These are phyloP conservation scores for Vitis amurensis DNA, from an alignment of 164 flowering plant genomes.

Conservation along the genomic window DNA sequence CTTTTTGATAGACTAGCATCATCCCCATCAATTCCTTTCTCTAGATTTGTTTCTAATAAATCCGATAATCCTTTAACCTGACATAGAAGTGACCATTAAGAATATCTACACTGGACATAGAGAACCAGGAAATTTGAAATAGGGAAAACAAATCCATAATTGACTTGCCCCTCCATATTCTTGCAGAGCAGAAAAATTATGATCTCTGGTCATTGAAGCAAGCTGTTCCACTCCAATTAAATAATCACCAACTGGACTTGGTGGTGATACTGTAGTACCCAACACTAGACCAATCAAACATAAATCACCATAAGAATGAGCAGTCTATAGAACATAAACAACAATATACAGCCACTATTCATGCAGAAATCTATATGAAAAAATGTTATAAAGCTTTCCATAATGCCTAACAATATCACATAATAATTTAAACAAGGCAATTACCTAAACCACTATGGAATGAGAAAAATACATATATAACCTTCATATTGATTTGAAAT, in stretches of 20 bases:
- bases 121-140: background rate
- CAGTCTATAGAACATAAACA: background rate
- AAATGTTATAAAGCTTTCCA: no score
- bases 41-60: slow-evolving; percentile 55
- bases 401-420: no score
- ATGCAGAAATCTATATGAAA: background rate
- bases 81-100: background rate
- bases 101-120: background rate
- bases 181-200: slow-evolving; percentile 56
- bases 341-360: background rate
- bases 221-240: slow-evolving; percentile 68
- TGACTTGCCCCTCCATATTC: slow-evolving; percentile 76
- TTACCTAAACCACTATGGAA: no score
- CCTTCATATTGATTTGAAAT: no score
- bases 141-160: background rate
- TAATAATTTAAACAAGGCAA: no score
- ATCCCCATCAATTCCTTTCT: slow-evolving; percentile 68
- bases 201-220: slow-evolving; percentile 63
- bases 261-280: slow-evolving; percentile 26
- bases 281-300: slow-evolving; percentile 17
- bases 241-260: slow-evolving; percentile 46
- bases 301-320: background rate
- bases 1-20: slow-evolving; percentile 56
- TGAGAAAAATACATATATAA: no score
- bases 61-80: slow-evolving; percentile 74